Base-by-base conservation (phyloP, 768 basidiomycete genomes). In the Coprinopsis marcescibilis region DNA sequence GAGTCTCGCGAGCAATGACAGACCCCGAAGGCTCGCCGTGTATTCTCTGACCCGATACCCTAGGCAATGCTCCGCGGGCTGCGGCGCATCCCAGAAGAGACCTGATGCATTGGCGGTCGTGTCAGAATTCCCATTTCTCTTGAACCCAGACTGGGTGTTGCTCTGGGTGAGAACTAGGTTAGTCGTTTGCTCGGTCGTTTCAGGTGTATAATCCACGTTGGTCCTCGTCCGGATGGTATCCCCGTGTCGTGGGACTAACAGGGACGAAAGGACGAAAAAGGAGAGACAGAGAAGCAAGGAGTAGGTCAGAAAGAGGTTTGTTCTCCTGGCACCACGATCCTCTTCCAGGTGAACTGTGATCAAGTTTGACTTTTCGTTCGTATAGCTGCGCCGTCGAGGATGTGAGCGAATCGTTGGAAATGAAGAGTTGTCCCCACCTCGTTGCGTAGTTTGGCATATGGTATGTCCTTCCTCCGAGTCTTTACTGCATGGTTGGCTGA, bases 361-460 rank as follows among this genome's bases (percentile, higher is more conserved):
- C 34, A 69, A 50, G 39, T 60, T 64, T 20, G 65, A 65, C 39
- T 56, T 61, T 37, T 69, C 66, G 45, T 66, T 69, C 36, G 67
- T 65, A 49, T 69, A 69, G 51, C 67, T 69, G 42, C 35, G n/a
- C n/a, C n/a, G n/a, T 11, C 44, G 43, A 39, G 39, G 25, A 43
- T 50, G 47, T 35, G 36, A 35, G 45, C 36, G 40, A 21, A 37
- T 49, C 20, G 27, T 14, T 6, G 25, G 11, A 14, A 23, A 26
- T 32, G 23, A 30, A 35, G 41, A 43, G 39, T 41, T 45, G 34
- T 32, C 21, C 60, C 35, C 30, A 65, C 67, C 66, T 69, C 48
- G 67, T 69, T 20, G 66, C 67, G 49, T 67, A 67, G 47, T 69
- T 69, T 25, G 67, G 66, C 40, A 69, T 60, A 54, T 69, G 67